A percentile compares a stretch with the other conserved stretches of the same genome.
Conservation (phyloP, 1,284 basidiomycete species). For the Sporisorium iseilematis-ciliati region DNA sequence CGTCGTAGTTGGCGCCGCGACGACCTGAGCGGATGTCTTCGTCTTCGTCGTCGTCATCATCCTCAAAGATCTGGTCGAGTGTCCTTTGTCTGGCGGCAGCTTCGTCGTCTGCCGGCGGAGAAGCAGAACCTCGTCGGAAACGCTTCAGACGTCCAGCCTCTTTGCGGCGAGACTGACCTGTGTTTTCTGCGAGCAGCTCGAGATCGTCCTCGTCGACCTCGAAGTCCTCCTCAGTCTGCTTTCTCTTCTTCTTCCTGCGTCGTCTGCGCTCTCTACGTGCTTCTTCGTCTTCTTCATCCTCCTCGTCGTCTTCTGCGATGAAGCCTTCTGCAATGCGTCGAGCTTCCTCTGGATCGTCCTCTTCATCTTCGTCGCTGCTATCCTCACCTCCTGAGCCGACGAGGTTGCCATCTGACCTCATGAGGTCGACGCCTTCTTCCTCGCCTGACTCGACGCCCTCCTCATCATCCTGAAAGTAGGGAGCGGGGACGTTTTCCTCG, state of each 20-base stretch:
- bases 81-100: constrained; percentile 74
- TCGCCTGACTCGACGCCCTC: constrained; percentile 53
- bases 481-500: constrained; percentile 43
- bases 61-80: constrained; percentile 81
- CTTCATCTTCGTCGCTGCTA: constrained; percentile 65
- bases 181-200: constrained; percentile 93
- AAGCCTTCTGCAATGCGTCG: constrained; percentile 67
- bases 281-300: constrained; percentile 72
- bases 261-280: constrained; percentile 76
- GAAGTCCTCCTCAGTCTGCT: constrained; percentile 73
- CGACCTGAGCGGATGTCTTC: constrained; percentile 70
- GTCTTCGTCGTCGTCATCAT: constrained; percentile 79
- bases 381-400: constrained; percentile 62
- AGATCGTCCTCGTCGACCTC: constrained; percentile 94
- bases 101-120: constrained; percentile 73
- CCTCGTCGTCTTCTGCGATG: constrained; percentile 68
- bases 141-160: constrained; percentile 61
- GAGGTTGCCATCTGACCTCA: constrained; percentile 62
- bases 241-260: constrained; percentile 56
- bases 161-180: constrained; percentile 74
- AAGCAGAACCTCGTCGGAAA: constrained; percentile 72
- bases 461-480: constrained; percentile 55
- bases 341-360: constrained; percentile 68
- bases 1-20: constrained; percentile 70
- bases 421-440: constrained; percentile 64